Conservation (phyloP, 2,329 filamentous ascomycete genomes). For the Stemphylium beticola region DNA sequence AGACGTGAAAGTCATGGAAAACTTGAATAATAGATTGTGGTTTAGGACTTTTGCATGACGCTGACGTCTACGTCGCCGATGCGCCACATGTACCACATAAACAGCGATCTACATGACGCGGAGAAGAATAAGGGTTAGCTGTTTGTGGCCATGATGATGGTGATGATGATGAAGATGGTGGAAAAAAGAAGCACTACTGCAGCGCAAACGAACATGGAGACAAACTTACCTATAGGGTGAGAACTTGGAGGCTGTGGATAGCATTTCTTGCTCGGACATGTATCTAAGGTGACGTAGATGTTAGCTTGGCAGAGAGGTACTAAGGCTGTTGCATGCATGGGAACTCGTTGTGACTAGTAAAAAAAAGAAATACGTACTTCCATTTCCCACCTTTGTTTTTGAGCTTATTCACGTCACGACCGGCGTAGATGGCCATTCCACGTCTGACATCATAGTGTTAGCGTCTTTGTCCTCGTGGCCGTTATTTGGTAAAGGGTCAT, state of each 20-base stretch:
- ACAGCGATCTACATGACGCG: constrained; percentile 68
- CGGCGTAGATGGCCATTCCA: constrained; percentile 88
- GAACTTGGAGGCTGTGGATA: constrained; percentile 79
- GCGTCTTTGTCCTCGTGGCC: background rate
- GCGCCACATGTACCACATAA: constrained; percentile 99
- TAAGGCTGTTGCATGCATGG: background rate
- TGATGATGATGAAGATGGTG: too few relatives aligned
- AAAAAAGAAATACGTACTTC: constrained; percentile 62
- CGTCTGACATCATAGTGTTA: constrained; percentile 54
- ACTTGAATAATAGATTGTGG: too few relatives aligned
- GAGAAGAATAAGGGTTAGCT: background rate
- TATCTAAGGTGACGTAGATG: constrained; percentile 56
- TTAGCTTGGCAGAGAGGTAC: background rate
- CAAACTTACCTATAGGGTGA: constrained; percentile 72
- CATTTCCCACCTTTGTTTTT: constrained; percentile 85
- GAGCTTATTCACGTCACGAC: constrained; percentile 81
- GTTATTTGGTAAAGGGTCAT: background rate
- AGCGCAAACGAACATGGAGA: constrained; percentile 10
- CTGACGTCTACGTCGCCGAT: constrained; percentile 78
- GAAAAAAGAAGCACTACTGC: background rate
- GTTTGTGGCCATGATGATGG: background rate
- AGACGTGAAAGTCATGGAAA: background rate
- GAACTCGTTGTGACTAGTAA: too few relatives aligned
- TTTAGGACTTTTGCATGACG: constrained; percentile 49
- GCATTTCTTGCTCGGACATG: constrained; percentile 93